These are phyloP conservation scores for Starmerella apicola DNA, from an alignment of 805 yeast species.

Conservation along the genomic window DNA sequence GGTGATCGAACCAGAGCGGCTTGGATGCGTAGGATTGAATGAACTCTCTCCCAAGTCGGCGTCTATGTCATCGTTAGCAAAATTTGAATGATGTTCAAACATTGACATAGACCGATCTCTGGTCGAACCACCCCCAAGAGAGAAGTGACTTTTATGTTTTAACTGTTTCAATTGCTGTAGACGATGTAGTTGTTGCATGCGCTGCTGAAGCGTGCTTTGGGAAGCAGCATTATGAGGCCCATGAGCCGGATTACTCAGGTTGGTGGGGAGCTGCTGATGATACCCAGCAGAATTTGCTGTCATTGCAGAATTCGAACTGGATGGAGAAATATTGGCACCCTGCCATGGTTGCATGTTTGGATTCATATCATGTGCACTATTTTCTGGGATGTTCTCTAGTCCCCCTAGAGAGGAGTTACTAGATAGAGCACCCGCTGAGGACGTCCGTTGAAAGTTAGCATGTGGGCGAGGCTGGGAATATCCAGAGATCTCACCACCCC, in stretches of 20 bases:
- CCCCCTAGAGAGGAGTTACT: neutral
- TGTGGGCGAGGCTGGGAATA: neutral
- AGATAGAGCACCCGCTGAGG: neutral
- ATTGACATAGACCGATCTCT: neutral
- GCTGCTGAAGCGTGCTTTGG: conserved; percentile 3
- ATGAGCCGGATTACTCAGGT: no score
- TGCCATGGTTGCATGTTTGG: neutral
- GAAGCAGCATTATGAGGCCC: no score
- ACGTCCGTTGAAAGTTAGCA: neutral
- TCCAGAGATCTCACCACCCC: no score
- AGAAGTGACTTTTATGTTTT: conserved; percentile 1
- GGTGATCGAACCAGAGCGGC: conserved; percentile 5
- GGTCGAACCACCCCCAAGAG: neutral
- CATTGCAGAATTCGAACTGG: neutral
- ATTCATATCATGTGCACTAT: neutral
- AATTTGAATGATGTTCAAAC: neutral
- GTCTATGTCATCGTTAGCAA: neutral
- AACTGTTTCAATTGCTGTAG: conserved; percentile 7
- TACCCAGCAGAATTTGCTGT: neutral
- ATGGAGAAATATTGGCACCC: neutral
- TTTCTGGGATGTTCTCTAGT: neutral
- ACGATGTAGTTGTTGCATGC: conserved; percentile 7
- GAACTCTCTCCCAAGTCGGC: neutral
- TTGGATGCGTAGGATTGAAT: neutral
- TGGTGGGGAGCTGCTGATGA: conserved; percentile 8